Conservation (phyloP, 305 asterid genomes). For the Fraxinus ornus region DNA sequence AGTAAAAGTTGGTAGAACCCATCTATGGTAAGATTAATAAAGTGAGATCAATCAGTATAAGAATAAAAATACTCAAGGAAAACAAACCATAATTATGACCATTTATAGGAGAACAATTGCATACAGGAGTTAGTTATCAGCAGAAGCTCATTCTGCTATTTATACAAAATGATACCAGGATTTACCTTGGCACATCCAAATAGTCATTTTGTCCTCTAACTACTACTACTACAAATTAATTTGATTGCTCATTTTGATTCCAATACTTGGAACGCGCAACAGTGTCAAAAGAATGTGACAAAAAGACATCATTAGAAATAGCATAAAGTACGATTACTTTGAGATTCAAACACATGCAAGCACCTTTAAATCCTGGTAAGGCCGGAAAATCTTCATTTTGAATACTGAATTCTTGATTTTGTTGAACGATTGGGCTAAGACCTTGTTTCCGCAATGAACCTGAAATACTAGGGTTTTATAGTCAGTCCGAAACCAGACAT, state of each 20-base stretch:
- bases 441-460: slow-evolving; percentile 97
- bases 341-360: slow-evolving; percentile 21
- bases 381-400: slow-evolving; percentile 99
- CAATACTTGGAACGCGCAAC: neutral
- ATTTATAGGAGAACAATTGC: neutral
- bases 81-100: slow-evolving; percentile 3
- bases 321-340: neutral
- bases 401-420: slow-evolving; percentile 98
- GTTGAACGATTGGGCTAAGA: slow-evolving; percentile 84
- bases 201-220: neutral
- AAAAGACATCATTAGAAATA: slow-evolving; percentile 9
- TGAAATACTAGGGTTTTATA: slow-evolving; percentile 35
- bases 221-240: neutral
- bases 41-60: neutral
- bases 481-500: slow-evolving; percentile 27
- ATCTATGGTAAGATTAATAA: neutral
- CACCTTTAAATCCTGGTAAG: slow-evolving; percentile 96
- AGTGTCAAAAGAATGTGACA: slow-evolving; percentile 1
- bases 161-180: neutral
- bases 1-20: neutral
- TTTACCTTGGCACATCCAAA: slow-evolving; percentile 8
- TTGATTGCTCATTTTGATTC: slow-evolving; percentile 8
- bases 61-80: neutral
- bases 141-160: neutral
- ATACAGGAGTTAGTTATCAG: neutral